A percentile compares a stretch with the other conserved stretches of the same genome.
These are phyloP conservation scores for Cladosporium sp. DNA, from an alignment of 2,329 filamentous ascomycete genomes.

Conservation along the genomic window DNA sequence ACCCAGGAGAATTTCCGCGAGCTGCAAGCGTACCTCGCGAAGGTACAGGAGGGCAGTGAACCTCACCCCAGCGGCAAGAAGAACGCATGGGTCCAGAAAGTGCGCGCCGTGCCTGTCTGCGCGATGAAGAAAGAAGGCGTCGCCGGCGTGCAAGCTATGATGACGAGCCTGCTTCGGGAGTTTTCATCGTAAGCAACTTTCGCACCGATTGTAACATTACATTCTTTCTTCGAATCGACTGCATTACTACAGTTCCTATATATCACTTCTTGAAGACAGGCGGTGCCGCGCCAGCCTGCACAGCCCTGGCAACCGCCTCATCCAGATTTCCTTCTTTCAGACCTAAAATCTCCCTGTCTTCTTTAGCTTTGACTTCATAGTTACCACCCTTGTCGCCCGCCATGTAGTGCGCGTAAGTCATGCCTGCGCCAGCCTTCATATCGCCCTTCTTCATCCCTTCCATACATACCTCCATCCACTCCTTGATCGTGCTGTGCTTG, in stretches of 20 bases:
- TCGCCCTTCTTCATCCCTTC: constrained; percentile 43
- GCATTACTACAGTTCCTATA: neutral
- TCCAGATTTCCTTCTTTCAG: constrained; percentile 37
- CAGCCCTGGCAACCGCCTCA: constrained; percentile 29
- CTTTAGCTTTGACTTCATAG: constrained; percentile 28
- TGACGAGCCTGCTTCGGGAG: constrained; percentile 59
- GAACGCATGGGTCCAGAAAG: constrained; percentile 56
- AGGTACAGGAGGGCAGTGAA: constrained; percentile 57
- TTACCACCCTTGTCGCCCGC: constrained; percentile 21
- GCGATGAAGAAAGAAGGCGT: constrained; percentile 85
- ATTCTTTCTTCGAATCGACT: neutral
- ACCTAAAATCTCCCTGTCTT: constrained; percentile 36
- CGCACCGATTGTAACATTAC: no score
- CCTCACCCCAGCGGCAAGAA: constrained; percentile 68
- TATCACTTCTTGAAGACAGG: neutral
- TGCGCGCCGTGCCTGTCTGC: constrained; percentile 75
- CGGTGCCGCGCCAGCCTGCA: constrained; percentile 16
- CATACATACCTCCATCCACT: constrained; percentile 47
- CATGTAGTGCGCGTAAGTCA: constrained; percentile 22
- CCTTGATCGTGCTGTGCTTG: constrained; percentile 19
- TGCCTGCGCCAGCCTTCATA: constrained; percentile 30
- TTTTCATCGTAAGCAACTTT: neutral
- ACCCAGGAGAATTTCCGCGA: constrained; percentile 73
- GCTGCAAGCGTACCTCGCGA: constrained; percentile 66
- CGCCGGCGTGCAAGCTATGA: constrained; percentile 67